phyloP scores from a whole-genome alignment of 2,329 filamentous ascomycete genomes.

The Phoma sp. region DNA sequence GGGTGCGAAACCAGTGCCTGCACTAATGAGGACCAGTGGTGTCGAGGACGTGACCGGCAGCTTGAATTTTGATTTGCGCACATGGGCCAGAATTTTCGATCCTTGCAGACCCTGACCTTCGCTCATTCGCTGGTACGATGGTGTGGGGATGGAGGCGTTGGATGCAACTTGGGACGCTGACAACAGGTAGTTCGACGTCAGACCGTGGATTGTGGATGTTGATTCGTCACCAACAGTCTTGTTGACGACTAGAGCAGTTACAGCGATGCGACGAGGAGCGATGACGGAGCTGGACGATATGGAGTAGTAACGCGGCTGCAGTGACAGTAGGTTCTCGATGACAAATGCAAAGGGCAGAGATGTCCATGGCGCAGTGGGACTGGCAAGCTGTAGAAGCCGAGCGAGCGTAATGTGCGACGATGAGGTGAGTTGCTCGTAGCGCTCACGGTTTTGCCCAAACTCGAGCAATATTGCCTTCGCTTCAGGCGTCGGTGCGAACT shows the following conservation, averaged over 20 bases:
- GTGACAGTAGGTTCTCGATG: conserved; percentile 34
- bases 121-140: conserved; percentile 20
- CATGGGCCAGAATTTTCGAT: conserved; percentile 47
- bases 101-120: conserved; percentile 23
- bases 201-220: conserved; percentile 38
- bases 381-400: conserved; percentile 44
- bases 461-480: conserved; percentile 40
- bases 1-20: conserved; percentile 45
- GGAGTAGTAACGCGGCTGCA: conserved; percentile 43
- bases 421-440: conserved; percentile 40
- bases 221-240: conserved; percentile 33
- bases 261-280: conserved; percentile 41
- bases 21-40: conserved; percentile 56
- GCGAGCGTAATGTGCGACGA: conserved; percentile 48
- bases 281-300: conserved; percentile 50
- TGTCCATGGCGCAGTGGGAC: conserved; percentile 38
- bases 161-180: conserved; percentile 29
- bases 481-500: conserved; percentile 48
- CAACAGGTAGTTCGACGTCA: conserved; percentile 51
- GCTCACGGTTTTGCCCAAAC: conserved; percentile 43
- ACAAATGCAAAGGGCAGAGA: conserved; percentile 42
- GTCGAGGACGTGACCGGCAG: conserved; percentile 51
- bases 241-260: conserved; percentile 51
- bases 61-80: conserved; percentile 55
- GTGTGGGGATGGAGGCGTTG: conserved; percentile 20